A percentile compares a stretch with the other conserved stretches of the same genome.
Evolutionary conservation across 1,284 basidiomycete species (phyloP).

Genomic region (Cryptococcus sp.): DNA sequence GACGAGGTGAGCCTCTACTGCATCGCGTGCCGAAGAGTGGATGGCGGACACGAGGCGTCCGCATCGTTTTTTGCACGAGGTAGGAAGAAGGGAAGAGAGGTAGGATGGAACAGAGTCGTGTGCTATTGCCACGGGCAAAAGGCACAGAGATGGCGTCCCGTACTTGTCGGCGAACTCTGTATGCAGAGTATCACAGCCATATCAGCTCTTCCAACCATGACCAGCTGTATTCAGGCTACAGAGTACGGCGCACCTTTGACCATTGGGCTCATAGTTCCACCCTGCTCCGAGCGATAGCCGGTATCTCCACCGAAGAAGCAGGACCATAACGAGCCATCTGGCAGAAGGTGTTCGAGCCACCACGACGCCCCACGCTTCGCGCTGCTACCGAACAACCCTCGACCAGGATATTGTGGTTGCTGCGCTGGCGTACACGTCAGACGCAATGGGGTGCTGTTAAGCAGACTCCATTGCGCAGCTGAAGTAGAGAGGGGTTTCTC

Average conservation of each 20-base stretch:
- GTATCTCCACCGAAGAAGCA: conserved; percentile 26
- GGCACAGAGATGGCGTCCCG: conserved; percentile 20
- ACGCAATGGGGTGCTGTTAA: background rate
- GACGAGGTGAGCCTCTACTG: conserved; percentile 10
- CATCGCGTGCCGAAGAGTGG: conserved; percentile 16
- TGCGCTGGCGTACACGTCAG: conserved; percentile 20
- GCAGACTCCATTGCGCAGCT: background rate
- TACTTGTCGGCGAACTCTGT: conserved; percentile 17
- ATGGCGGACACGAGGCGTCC: conserved; percentile 8
- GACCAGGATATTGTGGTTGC: conserved; percentile 13
- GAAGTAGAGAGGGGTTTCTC: background rate
- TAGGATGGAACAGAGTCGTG: conserved; percentile 21
- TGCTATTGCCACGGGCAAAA: conserved; percentile 19
- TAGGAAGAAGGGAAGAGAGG: conserved; percentile 5
- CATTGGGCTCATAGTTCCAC: conserved; percentile 15
- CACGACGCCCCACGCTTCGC: conserved; percentile 19
- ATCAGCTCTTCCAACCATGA: background rate
- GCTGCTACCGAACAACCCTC: conserved; percentile 8
- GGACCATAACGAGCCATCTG: background rate
- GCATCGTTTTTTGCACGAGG: background rate
- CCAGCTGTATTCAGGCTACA: background rate
- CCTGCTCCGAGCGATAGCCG: conserved; percentile 20
- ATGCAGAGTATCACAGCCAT: background rate
- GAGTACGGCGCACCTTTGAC: conserved; percentile 21
- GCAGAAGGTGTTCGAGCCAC: conserved; percentile 8